phyloP scores from a whole-genome alignment of 2,329 filamentous ascomycete genomes.

The Nemania bipapillata region DNA sequence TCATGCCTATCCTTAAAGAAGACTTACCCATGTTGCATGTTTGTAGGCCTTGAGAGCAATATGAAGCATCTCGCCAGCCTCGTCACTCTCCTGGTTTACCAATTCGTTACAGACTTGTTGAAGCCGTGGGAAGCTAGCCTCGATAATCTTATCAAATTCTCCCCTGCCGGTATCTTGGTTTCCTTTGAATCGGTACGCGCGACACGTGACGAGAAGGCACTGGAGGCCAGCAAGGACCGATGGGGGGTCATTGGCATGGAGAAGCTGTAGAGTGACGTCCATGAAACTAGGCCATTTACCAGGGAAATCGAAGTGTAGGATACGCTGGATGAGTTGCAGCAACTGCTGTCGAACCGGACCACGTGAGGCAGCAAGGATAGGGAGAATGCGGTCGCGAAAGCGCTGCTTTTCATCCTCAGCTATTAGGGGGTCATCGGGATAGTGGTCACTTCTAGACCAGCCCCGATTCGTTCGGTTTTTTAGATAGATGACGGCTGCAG shows the following conservation, averaged over 20 bases:
- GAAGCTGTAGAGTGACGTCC: conserved; percentile 87
- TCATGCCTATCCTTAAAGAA: neutral
- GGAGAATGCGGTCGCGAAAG: conserved; percentile 87
- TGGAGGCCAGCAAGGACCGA: conserved; percentile 94
- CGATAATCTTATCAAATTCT: conserved; percentile 95
- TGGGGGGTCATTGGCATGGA: conserved; percentile 84
- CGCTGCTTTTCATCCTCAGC: conserved; percentile 88
- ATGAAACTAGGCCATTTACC: conserved; percentile 94
- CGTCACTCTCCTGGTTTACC: conserved; percentile 88
- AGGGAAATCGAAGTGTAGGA: conserved; percentile 95
- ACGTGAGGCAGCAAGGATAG: conserved; percentile 83
- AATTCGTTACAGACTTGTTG: conserved; percentile 87
- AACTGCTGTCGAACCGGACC: conserved; percentile 90
- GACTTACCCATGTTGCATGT: conserved; percentile 91
- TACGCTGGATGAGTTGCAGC: conserved; percentile 92
- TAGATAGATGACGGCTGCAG: conserved; percentile 89
- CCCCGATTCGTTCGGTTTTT: conserved; percentile 96
- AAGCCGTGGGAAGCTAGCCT: conserved; percentile 87
- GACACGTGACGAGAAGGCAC: conserved; percentile 92
- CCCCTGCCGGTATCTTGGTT: conserved; percentile 78
- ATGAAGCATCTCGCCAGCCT: conserved; percentile 96
- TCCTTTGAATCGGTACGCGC: conserved; percentile 92
- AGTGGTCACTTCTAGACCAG: conserved; percentile 83
- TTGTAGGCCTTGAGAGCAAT: conserved; percentile 97
- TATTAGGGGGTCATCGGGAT: conserved; percentile 77